These are phyloP conservation scores for Pseudogymnoascus sp. DNA, from an alignment of 2,329 filamentous ascomycete species.

Conservation along the genomic window DNA sequence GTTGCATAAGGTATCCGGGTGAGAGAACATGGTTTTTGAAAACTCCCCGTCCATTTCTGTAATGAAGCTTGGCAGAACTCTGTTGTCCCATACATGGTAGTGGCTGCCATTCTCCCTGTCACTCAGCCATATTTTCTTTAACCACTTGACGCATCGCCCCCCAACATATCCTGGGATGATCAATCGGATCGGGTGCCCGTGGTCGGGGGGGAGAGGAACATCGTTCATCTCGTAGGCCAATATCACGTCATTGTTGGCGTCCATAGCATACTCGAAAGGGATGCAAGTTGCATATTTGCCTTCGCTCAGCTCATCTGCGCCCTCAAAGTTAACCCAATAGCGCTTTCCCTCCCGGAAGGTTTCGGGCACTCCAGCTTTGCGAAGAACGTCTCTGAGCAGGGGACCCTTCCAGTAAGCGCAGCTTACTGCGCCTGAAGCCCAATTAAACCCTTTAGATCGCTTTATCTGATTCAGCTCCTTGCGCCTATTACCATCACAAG, in stretches of 20 bases:
- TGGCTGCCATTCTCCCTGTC: constrained; percentile 36
- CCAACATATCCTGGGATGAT: constrained; percentile 37
- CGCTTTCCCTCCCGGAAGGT: constrained; percentile 19
- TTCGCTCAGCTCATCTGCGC: constrained; percentile 38
- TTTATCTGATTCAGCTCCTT: constrained; percentile 42
- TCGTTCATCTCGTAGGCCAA: constrained; percentile 41
- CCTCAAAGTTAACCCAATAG: constrained; percentile 41
- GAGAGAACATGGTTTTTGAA: constrained; percentile 37
- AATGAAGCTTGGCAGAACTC: constrained; percentile 39
- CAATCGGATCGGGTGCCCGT: constrained; percentile 36
- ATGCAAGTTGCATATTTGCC: constrained; percentile 41
- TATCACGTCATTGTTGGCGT: constrained; percentile 38
- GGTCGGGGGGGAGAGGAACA: constrained; percentile 34
- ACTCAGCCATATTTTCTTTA: constrained; percentile 33
- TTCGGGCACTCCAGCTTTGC: constrained; percentile 31
- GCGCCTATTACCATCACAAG: constrained; percentile 41
- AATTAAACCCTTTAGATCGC: constrained; percentile 39
- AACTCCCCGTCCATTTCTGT: constrained; percentile 40
- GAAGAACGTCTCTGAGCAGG: constrained; percentile 36
- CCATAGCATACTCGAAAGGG: constrained; percentile 40
- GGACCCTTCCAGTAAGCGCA: constrained; percentile 44
- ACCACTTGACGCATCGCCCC: constrained; percentile 39
- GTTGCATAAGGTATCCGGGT: constrained; percentile 39
- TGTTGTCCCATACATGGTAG: constrained; percentile 42
- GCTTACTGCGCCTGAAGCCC: constrained; percentile 36